Base-by-base conservation (phyloP, 2,329 filamentous ascomycete genomes). In the Penicillium carneum region DNA sequence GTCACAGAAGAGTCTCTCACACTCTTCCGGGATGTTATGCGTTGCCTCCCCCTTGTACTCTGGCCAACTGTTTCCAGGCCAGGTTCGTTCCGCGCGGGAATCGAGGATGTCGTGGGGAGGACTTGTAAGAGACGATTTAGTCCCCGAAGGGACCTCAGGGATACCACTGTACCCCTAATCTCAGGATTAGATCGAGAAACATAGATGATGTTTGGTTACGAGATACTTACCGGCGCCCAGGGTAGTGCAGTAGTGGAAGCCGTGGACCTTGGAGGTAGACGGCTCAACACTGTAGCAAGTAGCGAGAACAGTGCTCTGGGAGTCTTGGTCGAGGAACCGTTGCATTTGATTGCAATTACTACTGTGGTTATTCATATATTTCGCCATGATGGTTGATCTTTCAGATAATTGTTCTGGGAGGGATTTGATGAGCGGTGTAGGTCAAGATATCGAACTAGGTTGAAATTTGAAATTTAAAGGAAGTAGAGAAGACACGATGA, bases 1-100 rank as follows among this genome's bases (percentile, higher is more conserved):
- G 90, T 94, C 92, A 84, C 93, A 97, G 88, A 97, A 96, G 90
- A 97, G 94, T 86, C 93, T 97, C 93, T 97, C 93, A 97, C 93
- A 96, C 92, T 97, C 93, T 93, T 90, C 93, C 91, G 90, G 93
- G 86, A 97, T 96, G 84, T 89, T 89, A 83, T 91, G 88, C 90
- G 92, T 88, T 89, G 93, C 93, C 92, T 93, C 93, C 91, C 90
- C 90, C 90, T 80, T 82, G 73, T 79, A 77, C 79, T 80, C 80
- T 75, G 69, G 68, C 67, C 69, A 69, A 64, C 66, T 69, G 41
- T 68, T 71, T 52, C 69, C 72, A 59, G 75, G 63, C 69, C 66
- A 73, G 65, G 62, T 69, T 79, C 88, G 84, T 82, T 90, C 84
- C 62, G 74, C 72, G 82, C 88, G 87, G 77, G 85, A 84, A 77